Base-by-base conservation (phyloP, 2,329 filamentous ascomycete genomes). In the Cladophialophora exuberans region DNA sequence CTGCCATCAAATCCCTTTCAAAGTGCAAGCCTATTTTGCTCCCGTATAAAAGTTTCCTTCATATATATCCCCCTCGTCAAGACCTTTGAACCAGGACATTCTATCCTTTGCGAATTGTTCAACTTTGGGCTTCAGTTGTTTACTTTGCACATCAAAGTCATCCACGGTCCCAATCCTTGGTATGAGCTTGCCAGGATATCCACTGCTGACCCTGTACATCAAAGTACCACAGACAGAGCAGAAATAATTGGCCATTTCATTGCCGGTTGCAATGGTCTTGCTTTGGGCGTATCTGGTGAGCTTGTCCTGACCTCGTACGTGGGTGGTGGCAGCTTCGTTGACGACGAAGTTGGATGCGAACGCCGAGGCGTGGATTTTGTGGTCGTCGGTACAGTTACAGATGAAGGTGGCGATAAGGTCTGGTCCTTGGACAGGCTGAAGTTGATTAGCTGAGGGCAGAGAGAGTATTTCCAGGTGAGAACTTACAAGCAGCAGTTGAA, bases 341-440 rank as follows among this genome's bases (percentile, higher is more conserved):
- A 84, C 67, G 54, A 74, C 73, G 64, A 86, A 83, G 69, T 83
- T 84, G 49, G 80, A 79, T 2, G 81, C 78, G 68, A 83, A 84
- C 79, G 84, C 83, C 0, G 82, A 83, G 0, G 82, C 81, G 0
- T 81, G 85, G 56, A 86, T 73, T 62, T 86, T 86, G 63, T 73
- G 81, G 68, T 82, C 86, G 69, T 86, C 83, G 28, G 70, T 66
- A 66, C 83, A 86, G 71, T 86, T 74, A 70, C 83, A 86, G 61
- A 85, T 62, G 63, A 85, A 84, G 4, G 72, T 77, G 56, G 70
- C 68, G 15, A 79, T 57, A 0, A 84, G 66, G 7, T 73, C 77
- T 1, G 73, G 73, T 1, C n/a, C n/a, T n/a, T n/a, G n/a, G n/a
- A n/a, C n/a, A n/a, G n/a, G n/a, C n/a, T n/a, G n/a, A n/a, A n/a